Conservation (phyloP, 805 yeast species). For the Sugiyamaella smithiae region DNA sequence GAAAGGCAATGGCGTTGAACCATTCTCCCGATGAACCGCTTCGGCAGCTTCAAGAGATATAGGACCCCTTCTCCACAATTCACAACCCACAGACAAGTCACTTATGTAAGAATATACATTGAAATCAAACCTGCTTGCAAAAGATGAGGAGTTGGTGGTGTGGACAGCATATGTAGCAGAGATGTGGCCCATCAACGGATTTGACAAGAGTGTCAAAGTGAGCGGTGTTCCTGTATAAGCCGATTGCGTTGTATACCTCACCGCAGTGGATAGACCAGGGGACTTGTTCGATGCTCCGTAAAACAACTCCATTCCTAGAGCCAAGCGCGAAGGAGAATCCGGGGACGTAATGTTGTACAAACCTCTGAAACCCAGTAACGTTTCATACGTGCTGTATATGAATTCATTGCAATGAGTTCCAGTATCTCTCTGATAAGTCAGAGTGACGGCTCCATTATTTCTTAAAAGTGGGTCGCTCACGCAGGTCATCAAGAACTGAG, state of each 20-base stretch:
- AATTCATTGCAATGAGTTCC: constrained; percentile 67
- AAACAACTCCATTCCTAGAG: constrained; percentile 86
- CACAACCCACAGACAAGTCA: constrained; percentile 82
- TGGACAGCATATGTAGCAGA: constrained; percentile 85
- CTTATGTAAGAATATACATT: constrained; percentile 88
- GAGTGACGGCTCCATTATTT: constrained; percentile 47
- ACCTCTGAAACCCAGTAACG: constrained; percentile 75
- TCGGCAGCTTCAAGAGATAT: background rate
- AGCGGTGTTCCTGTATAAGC: constrained; percentile 86
- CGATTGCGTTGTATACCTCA: constrained; percentile 81
- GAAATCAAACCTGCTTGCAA: constrained; percentile 83
- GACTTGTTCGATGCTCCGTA: constrained; percentile 78
- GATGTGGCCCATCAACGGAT: constrained; percentile 87
- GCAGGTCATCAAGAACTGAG: constrained; percentile 71
- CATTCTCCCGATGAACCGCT: background rate
- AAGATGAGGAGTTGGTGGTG: constrained; percentile 66
- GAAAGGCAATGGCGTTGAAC: constrained; percentile 35
- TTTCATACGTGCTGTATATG: constrained; percentile 79
- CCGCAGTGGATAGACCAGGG: constrained; percentile 84
- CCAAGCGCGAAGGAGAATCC: constrained; percentile 48
- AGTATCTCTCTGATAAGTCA: constrained; percentile 59
- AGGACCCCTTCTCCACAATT: constrained; percentile 57
- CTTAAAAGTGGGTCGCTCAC: constrained; percentile 57
- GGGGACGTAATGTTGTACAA: constrained; percentile 55
- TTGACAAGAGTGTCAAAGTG: constrained; percentile 79